Conservation (phyloP, 495 filamentous ascomycete species). For the Aspergillus conjunctus region DNA sequence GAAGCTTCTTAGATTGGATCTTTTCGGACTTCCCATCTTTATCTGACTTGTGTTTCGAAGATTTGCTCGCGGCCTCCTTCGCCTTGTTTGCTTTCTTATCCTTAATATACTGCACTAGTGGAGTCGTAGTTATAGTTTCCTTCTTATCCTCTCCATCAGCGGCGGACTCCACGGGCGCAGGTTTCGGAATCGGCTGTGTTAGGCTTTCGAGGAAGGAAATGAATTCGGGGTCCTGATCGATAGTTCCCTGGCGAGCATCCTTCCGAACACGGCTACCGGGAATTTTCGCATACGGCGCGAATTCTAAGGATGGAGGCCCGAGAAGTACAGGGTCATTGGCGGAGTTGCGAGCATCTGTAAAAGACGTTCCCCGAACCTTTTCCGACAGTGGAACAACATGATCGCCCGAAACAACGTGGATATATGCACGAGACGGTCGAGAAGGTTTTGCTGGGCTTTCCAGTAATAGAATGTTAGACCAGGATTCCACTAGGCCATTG, state of each 20-base stretch:
- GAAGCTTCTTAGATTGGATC: conserved; percentile 52
- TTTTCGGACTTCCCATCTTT: conserved; percentile 64
- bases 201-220: conserved; percentile 87
- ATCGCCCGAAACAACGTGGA: conserved; percentile 67
- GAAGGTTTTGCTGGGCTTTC: conserved; percentile 76
- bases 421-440: conserved; percentile 72
- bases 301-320: conserved; percentile 76
- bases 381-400: conserved; percentile 65
- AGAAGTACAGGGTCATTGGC: conserved; percentile 67
- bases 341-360: conserved; percentile 74
- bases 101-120: conserved; percentile 84
- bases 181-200: conserved; percentile 70
- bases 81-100: conserved; percentile 89
- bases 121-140: conserved; percentile 75
- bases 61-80: conserved; percentile 64
- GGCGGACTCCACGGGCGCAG: conserved; percentile 49
- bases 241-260: conserved; percentile 88
- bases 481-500: background rate
- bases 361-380: conserved; percentile 61
- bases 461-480: background rate
- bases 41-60: conserved; percentile 60
- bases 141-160: conserved; percentile 58
- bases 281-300: conserved; percentile 77
- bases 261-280: conserved; percentile 68
- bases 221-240: conserved; percentile 94